Evolutionary conservation across 768 basidiomycete genomes (phyloP), one percentile per base, ranked within the genome.

Genomic region (Kwoniella sp.): DNA sequence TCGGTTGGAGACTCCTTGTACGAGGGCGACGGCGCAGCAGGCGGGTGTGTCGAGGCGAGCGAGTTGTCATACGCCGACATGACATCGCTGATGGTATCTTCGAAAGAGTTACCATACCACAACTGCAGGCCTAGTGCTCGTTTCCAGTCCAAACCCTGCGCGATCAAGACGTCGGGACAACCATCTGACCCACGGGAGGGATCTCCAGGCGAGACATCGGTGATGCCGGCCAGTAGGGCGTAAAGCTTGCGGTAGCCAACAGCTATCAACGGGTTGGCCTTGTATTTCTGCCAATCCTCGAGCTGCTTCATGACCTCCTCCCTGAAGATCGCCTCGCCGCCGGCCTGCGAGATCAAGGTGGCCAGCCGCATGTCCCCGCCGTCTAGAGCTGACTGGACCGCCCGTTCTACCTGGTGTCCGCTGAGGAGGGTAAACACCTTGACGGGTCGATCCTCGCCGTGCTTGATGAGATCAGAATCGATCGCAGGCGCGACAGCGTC

Each of bases 111-210:
- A 0, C 83, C 83, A 70, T 84, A 96, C 95, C 95, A 99, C 27
- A 98, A 76, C 56, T 85, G 84, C 37, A 96, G 76, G 2, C 89
- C 95, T 68, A 98, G 88, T 0, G 85, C 84, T 17, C 90, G 83
- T 71, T 90, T 92, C 95, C 95, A 99, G 69, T 95, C 92, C 46
- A 96, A 74, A 0, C 82, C 86, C 46, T 83, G 77, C 15, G 83
- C 78, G 4, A 95, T 77, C 49, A 82, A 77, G 23, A 88, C 67
- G 49, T 85, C 83, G 8, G 63, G 43, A 43, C 57, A 53, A 6
- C 56, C 79, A 39, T 80, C 81, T 58, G 79, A 78, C 15, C 80
- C 82, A 23, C 77, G 77, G 2, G 80, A 80, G 55, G 43, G 78
- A 80, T 26, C 80, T 44, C 60, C 66, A 37, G 80, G 78, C 9